phyloP scores from a whole-genome alignment of 768 basidiomycete genomes.

The Pleurotus giganteus region DNA sequence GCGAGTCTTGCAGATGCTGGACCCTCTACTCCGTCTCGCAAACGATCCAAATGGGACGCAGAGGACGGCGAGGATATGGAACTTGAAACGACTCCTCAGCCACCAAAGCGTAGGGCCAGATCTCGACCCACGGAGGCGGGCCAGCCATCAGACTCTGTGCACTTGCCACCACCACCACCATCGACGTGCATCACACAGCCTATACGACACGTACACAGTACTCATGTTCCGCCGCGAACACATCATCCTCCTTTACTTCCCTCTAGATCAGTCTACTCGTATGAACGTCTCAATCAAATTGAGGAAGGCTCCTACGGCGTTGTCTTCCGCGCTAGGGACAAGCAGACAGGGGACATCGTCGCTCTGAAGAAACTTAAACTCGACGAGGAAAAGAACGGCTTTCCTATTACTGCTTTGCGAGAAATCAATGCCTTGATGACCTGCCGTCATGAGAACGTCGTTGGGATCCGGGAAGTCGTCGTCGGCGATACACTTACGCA shows the following conservation, averaged over 20 bases:
- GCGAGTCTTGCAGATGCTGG: slow-evolving; percentile 27
- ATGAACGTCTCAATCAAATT: slow-evolving; percentile 94
- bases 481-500: slow-evolving; percentile 98
- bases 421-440: slow-evolving; percentile 97
- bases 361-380: slow-evolving; percentile 98
- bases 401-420: slow-evolving; percentile 94
- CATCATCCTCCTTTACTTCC: slow-evolving; percentile 77
- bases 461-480: slow-evolving; percentile 94
- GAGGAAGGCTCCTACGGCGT: slow-evolving; percentile 98
- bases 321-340: slow-evolving; percentile 95
- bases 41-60: slow-evolving; percentile 78
- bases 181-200: slow-evolving; percentile 13
- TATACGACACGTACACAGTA: slow-evolving; percentile 45
- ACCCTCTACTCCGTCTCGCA: slow-evolving; percentile 58
- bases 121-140: slow-evolving; percentile 30
- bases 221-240: slow-evolving; percentile 73
- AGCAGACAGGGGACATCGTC: slow-evolving; percentile 92
- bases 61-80: slow-evolving; percentile 32
- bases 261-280: slow-evolving; percentile 91
- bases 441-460: slow-evolving; percentile 93
- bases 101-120: slow-evolving; percentile 57
- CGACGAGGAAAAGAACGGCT: slow-evolving; percentile 98
- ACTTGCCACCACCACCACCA: slow-evolving; percentile 17
- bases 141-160: slow-evolving; percentile 19
- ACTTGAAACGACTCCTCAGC: slow-evolving; percentile 28